phyloP scores from a whole-genome alignment of 2,329 filamentous ascomycete genomes.

The Chaetomiaceae sp. region DNA sequence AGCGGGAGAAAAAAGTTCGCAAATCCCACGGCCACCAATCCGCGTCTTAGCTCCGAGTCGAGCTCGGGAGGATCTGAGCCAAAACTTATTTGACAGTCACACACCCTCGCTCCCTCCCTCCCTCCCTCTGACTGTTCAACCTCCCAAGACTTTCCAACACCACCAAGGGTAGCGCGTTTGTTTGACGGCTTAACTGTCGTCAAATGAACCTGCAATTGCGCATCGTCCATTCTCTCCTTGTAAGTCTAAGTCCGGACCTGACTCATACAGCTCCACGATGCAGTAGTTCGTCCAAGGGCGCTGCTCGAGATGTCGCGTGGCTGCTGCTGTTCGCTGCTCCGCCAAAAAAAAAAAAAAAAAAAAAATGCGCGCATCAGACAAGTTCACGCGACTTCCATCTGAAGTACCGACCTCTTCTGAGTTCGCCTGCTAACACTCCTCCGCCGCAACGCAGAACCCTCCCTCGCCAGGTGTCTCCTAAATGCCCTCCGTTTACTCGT shows the following conservation, averaged over 20 bases:
- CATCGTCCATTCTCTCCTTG: slow-evolving; percentile 57
- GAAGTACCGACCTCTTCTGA: too few relatives aligned
- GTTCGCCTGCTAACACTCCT: neutral
- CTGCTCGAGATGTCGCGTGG: slow-evolving; percentile 2
- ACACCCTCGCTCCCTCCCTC: slow-evolving; percentile 9
- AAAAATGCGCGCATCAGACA: too few relatives aligned
- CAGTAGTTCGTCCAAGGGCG: too few relatives aligned
- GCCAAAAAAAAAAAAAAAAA: too few relatives aligned
- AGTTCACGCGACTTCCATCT: neutral
- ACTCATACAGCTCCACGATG: neutral
- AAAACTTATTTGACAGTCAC: slow-evolving; percentile 15
- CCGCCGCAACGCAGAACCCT: slow-evolving; percentile 42
- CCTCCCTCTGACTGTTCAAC: slow-evolving; percentile 19
- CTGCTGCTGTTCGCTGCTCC: neutral
- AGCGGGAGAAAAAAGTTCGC: slow-evolving; percentile 15
- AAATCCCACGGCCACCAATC: slow-evolving; percentile 9
- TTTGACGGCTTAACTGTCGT: slow-evolving; percentile 82
- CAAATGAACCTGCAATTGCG: slow-evolving; percentile 96
- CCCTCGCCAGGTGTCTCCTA: slow-evolving; percentile 68
- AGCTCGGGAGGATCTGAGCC: too few relatives aligned
- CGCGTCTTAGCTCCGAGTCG: neutral
- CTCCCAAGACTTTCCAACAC: slow-evolving; percentile 14
- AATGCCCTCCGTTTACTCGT: slow-evolving; percentile 77
- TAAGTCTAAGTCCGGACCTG: too few relatives aligned
- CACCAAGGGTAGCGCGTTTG: slow-evolving; percentile 65